Evolutionary conservation across 1,139 yeast species (phyloP).

Genomic region (Pichia sp.): DNA sequence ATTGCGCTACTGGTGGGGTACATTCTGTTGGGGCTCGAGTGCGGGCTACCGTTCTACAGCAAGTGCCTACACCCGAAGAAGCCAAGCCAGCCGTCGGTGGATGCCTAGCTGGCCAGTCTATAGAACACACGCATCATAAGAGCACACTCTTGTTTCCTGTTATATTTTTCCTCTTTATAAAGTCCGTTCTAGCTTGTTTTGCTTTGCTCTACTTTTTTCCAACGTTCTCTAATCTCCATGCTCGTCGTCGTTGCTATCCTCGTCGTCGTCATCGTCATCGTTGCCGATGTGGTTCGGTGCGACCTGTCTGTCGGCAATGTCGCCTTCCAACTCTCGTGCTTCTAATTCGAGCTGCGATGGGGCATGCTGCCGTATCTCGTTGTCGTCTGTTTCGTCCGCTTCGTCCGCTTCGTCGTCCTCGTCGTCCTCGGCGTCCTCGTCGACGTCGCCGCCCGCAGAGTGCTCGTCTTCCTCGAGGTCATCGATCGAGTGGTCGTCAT

Average conservation of each 20-base stretch:
- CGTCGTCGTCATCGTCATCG: constrained; percentile 1
- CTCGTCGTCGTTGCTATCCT: constrained; percentile 7
- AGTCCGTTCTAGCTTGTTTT: background rate
- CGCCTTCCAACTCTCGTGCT: constrained; percentile 25
- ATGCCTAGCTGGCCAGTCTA: no score
- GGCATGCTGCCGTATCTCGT: constrained; percentile 3
- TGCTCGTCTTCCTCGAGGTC: constrained; percentile 1
- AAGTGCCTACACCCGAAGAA: constrained; percentile 30
- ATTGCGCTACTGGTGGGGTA: constrained; percentile 36
- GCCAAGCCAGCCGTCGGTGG: constrained; percentile 24
- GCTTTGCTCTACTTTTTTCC: no score
- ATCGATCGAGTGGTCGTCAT: constrained; percentile 13
- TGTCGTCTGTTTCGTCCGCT: constrained; percentile 5
- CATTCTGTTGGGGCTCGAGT: constrained; percentile 43
- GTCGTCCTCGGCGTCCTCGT: constrained; percentile 20
- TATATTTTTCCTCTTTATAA: background rate
- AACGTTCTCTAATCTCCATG: background rate
- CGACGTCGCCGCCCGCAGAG: constrained; percentile 16
- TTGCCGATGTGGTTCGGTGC: constrained; percentile 2
- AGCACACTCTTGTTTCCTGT: no score
- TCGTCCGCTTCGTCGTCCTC: constrained; percentile 10
- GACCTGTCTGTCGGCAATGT: constrained; percentile 9
- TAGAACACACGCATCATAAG: no score
- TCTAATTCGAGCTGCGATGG: constrained; percentile 23
- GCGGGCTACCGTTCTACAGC: constrained; percentile 46